phyloP scores from a whole-genome alignment of 495 filamentous ascomycete species.

The Acidiella bohemica region DNA sequence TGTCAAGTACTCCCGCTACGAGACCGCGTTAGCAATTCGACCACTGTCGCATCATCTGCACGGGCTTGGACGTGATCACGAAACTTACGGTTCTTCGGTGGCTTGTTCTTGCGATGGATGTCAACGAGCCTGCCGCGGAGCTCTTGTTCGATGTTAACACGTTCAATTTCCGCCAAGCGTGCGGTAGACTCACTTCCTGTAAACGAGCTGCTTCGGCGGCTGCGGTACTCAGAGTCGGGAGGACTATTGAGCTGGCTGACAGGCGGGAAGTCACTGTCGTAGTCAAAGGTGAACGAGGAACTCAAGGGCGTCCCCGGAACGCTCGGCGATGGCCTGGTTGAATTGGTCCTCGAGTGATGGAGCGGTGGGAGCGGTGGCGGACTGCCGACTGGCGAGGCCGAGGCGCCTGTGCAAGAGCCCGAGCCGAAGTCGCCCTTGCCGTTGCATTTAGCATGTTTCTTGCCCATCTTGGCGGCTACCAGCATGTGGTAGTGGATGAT shows the following conservation, averaged over 20 bases:
- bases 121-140: background rate
- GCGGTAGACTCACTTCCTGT: background rate
- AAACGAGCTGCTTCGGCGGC: slow-evolving; percentile 4
- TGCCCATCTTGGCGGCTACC: background rate
- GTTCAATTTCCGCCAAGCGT: too few species aligned
- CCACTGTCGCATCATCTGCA: too few species aligned
- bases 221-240: background rate
- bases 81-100: too few species aligned
- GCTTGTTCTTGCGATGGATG: too few species aligned
- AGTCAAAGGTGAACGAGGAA: background rate
- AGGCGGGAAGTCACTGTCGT: background rate
- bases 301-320: slow-evolving; percentile 1
- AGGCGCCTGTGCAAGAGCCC: background rate
- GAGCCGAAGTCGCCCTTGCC: background rate
- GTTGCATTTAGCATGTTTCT: slow-evolving; percentile 1
- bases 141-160: background rate
- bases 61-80: too few species aligned
- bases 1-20: slow-evolving; percentile 1
- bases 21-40: background rate
- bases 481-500: too few species aligned
- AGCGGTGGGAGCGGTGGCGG: slow-evolving; percentile 1
- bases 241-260: slow-evolving; percentile 7
- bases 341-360: background rate
- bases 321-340: background rate
- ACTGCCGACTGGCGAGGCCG: slow-evolving; percentile 1